phyloP scores from a whole-genome alignment of 305 asterid species.

The Solanum hybrid region DNA sequence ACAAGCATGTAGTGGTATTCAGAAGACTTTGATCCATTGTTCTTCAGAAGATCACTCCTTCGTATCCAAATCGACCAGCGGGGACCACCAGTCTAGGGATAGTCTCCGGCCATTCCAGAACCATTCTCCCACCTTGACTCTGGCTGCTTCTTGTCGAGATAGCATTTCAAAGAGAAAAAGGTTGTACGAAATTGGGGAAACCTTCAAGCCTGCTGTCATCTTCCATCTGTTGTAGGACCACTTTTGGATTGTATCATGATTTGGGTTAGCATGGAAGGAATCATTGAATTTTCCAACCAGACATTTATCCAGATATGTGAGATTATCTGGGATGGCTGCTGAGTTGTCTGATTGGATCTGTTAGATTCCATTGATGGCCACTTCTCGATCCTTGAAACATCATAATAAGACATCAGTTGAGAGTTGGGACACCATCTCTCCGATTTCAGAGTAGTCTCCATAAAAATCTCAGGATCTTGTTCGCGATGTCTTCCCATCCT shows the following conservation, averaged over 20 bases:
- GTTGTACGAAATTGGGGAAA: background rate
- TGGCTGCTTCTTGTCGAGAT: background rate
- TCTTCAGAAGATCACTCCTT: background rate
- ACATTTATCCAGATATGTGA: background rate
- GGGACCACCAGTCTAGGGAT: background rate
- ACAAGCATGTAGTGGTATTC: background rate
- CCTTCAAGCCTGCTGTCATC: background rate
- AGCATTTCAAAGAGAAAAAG: background rate
- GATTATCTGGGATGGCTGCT: background rate
- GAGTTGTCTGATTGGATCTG: background rate
- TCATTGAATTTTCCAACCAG: background rate
- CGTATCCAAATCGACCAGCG: background rate
- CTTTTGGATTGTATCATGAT: background rate
- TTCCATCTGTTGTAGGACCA: background rate
- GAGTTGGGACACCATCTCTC: background rate
- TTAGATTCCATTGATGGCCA: background rate
- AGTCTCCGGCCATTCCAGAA: background rate
- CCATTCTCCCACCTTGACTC: background rate
- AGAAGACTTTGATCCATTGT: background rate
- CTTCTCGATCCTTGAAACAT: background rate
- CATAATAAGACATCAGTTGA: background rate
- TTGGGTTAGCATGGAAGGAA: background rate
- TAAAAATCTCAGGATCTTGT: background rate
- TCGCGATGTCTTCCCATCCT: background rate
- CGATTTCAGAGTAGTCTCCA: background rate